phyloP scores from a whole-genome alignment of 1,284 basidiomycete species.

The Moesziomyces globuligerus region DNA sequence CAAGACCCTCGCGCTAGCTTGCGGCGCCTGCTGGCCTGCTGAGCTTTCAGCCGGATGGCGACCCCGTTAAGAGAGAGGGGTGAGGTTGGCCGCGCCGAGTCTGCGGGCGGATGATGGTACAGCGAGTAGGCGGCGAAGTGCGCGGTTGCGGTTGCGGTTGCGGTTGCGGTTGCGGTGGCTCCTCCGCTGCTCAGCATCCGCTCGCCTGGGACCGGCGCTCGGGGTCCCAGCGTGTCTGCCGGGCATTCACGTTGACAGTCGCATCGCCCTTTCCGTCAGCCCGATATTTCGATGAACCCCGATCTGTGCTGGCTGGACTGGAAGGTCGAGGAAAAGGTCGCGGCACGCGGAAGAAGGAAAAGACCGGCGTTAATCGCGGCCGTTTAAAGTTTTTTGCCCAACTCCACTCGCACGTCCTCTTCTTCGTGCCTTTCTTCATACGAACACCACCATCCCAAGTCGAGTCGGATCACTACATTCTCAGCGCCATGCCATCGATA shows the following conservation, averaged over 20 bases:
- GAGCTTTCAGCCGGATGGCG: too few relatives aligned
- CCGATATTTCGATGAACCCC: slow-evolving; percentile 1
- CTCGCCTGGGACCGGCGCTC: background rate
- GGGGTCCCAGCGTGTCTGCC: slow-evolving; percentile 25
- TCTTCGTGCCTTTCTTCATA: background rate
- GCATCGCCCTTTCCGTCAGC: slow-evolving; percentile 5
- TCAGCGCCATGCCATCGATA: slow-evolving; percentile 28
- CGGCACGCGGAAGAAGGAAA: too few relatives aligned
- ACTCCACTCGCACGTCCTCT: slow-evolving; percentile 10
- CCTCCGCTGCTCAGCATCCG: too few relatives aligned
- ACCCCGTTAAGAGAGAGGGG: too few relatives aligned
- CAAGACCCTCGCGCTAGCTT: too few relatives aligned
- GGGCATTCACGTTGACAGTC: background rate
- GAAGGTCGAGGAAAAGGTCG: slow-evolving; percentile 15
- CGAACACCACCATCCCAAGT: slow-evolving; percentile 1
- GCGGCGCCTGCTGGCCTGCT: too few relatives aligned
- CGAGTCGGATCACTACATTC: background rate
- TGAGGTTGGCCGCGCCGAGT: too few relatives aligned
- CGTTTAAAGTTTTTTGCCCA: slow-evolving; percentile 13
- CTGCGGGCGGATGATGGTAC: too few relatives aligned
- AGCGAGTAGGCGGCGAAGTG: too few relatives aligned
- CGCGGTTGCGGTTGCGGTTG: too few relatives aligned
- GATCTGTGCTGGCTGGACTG: slow-evolving; percentile 6
- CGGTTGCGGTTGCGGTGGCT: too few relatives aligned
- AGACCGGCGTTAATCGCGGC: slow-evolving; percentile 18